These are phyloP conservation scores for Puccinia novopanici DNA, from an alignment of 1,284 basidiomycete species.

Conservation along the genomic window DNA sequence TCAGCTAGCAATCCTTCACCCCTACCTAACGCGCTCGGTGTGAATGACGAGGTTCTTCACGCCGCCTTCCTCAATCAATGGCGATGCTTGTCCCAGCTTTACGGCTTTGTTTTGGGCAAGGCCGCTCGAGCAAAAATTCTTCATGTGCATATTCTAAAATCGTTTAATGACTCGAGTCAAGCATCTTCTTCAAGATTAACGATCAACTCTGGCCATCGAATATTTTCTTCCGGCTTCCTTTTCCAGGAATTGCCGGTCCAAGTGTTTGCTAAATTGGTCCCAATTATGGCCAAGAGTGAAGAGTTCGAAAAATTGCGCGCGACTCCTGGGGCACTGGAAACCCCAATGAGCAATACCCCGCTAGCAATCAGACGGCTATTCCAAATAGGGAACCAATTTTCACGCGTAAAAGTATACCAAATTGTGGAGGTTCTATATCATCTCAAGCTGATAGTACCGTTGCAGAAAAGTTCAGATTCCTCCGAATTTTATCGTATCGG, in stretches of 20 bases:
- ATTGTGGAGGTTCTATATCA: constrained; percentile 66
- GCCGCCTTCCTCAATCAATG: constrained; percentile 60
- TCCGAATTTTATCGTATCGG: constrained; percentile 38
- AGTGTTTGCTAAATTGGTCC: constrained; percentile 67
- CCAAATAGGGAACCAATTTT: constrained; percentile 66
- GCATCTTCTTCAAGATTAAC: constrained; percentile 63
- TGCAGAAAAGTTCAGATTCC: constrained; percentile 57
- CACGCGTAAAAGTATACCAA: constrained; percentile 67
- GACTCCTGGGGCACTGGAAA: constrained; percentile 63
- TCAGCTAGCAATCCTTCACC: constrained; percentile 1
- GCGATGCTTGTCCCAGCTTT: constrained; percentile 68
- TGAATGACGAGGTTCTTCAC: constrained; percentile 35
- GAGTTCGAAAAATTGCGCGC: constrained; percentile 64
- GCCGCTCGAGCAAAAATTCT: constrained; percentile 67
- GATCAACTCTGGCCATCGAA: constrained; percentile 63
- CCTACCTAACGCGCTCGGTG: constrained; percentile 12
- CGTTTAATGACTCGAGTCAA: constrained; percentile 61
- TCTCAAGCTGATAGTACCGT: constrained; percentile 66
- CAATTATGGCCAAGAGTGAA: constrained; percentile 65
- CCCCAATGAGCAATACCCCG: constrained; percentile 65
- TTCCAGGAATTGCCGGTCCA: constrained; percentile 67
- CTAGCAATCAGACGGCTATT: constrained; percentile 63
- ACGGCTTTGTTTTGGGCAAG: constrained; percentile 70
- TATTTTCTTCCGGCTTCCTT: constrained; percentile 67
- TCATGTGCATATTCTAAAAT: constrained; percentile 66